Base-by-base conservation (phyloP, 1,284 basidiomycete species). In the Cryptococcus maquisensis region DNA sequence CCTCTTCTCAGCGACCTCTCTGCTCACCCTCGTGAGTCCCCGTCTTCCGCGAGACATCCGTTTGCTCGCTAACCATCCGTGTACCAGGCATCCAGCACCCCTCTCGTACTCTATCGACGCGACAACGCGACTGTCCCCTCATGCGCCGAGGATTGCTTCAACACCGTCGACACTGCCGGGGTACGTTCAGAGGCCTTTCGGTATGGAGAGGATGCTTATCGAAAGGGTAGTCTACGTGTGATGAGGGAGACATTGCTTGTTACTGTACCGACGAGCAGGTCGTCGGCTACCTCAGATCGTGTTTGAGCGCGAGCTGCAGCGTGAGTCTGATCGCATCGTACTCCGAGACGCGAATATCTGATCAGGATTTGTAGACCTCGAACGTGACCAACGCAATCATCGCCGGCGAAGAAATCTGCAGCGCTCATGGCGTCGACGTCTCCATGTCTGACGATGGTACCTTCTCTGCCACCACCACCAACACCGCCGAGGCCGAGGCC, bases 141-240 rank as follows among this genome's bases (percentile, higher is more conserved):
- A 4, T 64, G 62, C 49, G 54, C 54, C 35, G 44, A 45, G 15
- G 32, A 55, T 23, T 63, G 64, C 51, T 52, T 58, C 46, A 45
- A 50, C 21, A 45, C 47, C 24, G 48, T 51, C 48, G 51, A 54
- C 41, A 35, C 35, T 15, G 49, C 53, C 26, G 55, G 46, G 36
- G 47, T 60, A 52, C 56, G 56, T 60, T 40, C 32, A 37, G 37
- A 42, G 40, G 10, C 4, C 10, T 23, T 6, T 20, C 40, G 12
- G 40, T 16, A n/a, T 3, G 40, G 18, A 5, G 20, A 12, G 3
- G 10, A 18, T 18, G 40, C 12, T 18, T 3, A 23, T 16, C 15
- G 24, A n/a, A n/a, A n/a, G 28, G 13, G 26, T 12, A 52, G 41
- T 53, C 52, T 38, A 45, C 49, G 26, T 59, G 59, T 42, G 28